Percentiles rank a stretch among this genome's conserved stretches.
These are phyloP conservation scores for Hymenoscyphus repandus DNA, from an alignment of 2,329 filamentous ascomycete genomes.

Conservation along the genomic window DNA sequence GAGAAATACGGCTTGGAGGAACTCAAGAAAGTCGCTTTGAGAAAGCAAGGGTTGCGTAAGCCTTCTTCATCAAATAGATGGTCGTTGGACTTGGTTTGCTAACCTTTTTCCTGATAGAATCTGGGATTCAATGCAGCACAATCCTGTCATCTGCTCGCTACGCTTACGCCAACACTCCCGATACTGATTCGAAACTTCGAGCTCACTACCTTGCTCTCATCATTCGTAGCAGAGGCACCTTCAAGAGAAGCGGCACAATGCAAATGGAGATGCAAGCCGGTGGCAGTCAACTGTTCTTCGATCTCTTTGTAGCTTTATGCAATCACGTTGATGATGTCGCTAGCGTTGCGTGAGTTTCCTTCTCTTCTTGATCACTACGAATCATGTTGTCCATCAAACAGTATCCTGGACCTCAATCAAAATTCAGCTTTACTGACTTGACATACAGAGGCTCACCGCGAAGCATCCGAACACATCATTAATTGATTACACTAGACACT, in stretches of 20 bases:
- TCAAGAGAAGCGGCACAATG: conserved; percentile 98
- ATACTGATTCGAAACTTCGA: conserved; percentile 86
- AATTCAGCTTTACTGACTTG: conserved; percentile 4
- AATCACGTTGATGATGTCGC: conserved; percentile 97
- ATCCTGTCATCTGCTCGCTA: conserved; percentile 91
- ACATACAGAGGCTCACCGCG: conserved; percentile 26
- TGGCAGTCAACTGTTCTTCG: conserved; percentile 86
- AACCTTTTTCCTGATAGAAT: conserved; percentile 5
- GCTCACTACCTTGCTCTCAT: conserved; percentile 97
- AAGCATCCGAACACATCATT: conserved; percentile 27
- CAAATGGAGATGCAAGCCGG: conserved; percentile 97
- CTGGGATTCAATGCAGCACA: conserved; percentile 81
- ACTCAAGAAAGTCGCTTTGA: conserved; percentile 83
- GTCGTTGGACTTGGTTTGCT: background rate
- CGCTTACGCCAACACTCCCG: conserved; percentile 91
- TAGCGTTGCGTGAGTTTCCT: conserved; percentile 55
- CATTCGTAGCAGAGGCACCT: conserved; percentile 94
- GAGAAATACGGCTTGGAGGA: conserved; percentile 88
- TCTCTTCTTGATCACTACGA: conserved; percentile 5
- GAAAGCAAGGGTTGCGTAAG: conserved; percentile 75
- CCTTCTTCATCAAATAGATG: background rate
- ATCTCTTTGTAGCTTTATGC: conserved; percentile 96
- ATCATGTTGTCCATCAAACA: background rate
- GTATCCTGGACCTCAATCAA: background rate
- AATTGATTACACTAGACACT: conserved; percentile 3